phyloP scores from a whole-genome alignment of 352 stramenopile genomes.

The Phytopythium boreale region DNA sequence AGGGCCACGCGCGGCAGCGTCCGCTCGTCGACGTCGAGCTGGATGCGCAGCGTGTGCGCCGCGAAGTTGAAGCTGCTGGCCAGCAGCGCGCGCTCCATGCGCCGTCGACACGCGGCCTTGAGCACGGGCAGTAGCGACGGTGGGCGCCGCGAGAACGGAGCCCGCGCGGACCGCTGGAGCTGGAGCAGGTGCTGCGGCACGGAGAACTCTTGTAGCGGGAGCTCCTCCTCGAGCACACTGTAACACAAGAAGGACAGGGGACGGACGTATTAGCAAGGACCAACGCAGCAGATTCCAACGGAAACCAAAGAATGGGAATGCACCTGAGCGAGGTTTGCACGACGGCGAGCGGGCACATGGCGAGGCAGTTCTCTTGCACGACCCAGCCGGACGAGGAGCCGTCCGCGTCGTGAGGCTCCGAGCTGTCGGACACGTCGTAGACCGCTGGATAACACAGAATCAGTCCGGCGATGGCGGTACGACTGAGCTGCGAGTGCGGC shows the following conservation, averaged over 20 bases:
- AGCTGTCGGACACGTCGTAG: slow-evolving; percentile 27
- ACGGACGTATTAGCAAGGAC: neutral
- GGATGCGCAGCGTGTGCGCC: neutral
- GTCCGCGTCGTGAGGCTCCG: neutral
- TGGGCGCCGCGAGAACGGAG: neutral
- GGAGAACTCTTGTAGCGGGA: slow-evolving; percentile 48
- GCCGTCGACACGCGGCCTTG: slow-evolving; percentile 4
- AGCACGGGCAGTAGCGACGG: slow-evolving; percentile 2
- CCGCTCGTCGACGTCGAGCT: slow-evolving; percentile 16
- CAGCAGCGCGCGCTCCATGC: neutral
- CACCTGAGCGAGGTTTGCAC: slow-evolving; percentile 22
- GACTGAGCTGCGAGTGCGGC: slow-evolving; percentile 10
- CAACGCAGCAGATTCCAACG: neutral
- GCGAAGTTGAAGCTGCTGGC: slow-evolving; percentile 1
- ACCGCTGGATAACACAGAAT: slow-evolving; percentile 43
- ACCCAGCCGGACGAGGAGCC: slow-evolving; percentile 16
- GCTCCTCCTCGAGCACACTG: slow-evolving; percentile 15
- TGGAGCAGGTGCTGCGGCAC: slow-evolving; percentile 36
- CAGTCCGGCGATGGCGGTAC: slow-evolving; percentile 33
- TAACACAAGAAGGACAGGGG: neutral
- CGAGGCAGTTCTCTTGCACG: slow-evolving; percentile 48
- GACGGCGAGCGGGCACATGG: slow-evolving; percentile 42
- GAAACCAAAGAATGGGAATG: slow-evolving; percentile 4
- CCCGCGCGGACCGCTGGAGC: too few species aligned
- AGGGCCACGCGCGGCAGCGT: slow-evolving; percentile 37